phyloP scores from a whole-genome alignment of 805 yeast genomes.

The Candida loeiensis region DNA sequence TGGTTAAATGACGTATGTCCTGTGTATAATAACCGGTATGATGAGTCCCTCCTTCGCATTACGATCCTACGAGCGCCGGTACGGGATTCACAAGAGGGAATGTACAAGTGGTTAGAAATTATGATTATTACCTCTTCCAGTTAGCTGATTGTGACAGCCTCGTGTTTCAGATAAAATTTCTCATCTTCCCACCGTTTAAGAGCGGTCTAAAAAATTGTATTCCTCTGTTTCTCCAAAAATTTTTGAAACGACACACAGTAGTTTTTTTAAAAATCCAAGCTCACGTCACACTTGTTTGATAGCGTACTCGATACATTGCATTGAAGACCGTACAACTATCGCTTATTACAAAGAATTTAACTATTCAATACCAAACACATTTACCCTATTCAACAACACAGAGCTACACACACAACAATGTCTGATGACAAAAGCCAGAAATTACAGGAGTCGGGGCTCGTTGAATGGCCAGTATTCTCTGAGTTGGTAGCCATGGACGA shows the following conservation, averaged over 20 bases:
- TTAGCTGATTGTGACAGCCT: not conserved
- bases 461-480: conserved; percentile 84
- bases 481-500: conserved; percentile 95
- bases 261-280: not conserved
- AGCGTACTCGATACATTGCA: not conserved
- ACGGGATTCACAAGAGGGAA: no score
- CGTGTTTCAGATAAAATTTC: not conserved
- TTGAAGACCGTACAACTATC: not conserved
- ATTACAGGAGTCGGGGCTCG: conserved; percentile 55
- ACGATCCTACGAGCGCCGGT: no score
- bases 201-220: not conserved
- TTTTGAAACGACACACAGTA: not conserved
- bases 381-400: not conserved
- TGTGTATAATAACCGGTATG: not conserved
- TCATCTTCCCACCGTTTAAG: not conserved
- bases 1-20: not conserved
- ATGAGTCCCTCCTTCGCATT: not conserved
- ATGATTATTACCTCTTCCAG: not conserved
- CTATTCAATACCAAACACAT: not conserved
- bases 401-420: conserved; percentile 2
- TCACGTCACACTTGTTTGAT: not conserved
- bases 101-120: no score
- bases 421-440: conserved; percentile 16
- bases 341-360: not conserved
- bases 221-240: not conserved